phyloP scores from a whole-genome alignment of 2,329 filamentous ascomycete genomes.

The Monilinia fructicola region DNA sequence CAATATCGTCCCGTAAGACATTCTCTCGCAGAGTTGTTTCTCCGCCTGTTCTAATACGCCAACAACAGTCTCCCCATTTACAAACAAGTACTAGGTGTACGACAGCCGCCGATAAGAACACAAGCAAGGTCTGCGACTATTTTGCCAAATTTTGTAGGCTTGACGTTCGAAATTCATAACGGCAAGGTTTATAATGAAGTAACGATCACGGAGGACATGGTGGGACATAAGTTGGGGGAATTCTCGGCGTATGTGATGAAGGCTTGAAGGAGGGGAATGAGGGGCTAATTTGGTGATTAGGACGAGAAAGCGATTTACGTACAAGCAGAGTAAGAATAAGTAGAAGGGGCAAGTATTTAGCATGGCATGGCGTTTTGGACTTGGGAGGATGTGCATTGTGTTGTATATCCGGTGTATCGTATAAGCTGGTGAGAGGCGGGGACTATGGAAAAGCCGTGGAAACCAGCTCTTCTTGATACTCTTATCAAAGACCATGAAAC shows the following conservation, averaged over 20 bases:
- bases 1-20: constrained; percentile 67
- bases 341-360: constrained; percentile 27
- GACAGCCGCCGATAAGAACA: constrained; percentile 64
- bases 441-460: neutral
- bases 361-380: constrained; percentile 25
- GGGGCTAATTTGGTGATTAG: constrained; percentile 44
- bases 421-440: neutral
- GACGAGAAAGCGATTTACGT: constrained; percentile 66
- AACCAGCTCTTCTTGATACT: neutral
- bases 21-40: constrained; percentile 15
- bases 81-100: constrained; percentile 50
- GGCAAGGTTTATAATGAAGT: constrained; percentile 70
- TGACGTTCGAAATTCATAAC: constrained; percentile 71
- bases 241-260: constrained; percentile 60
- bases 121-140: constrained; percentile 71
- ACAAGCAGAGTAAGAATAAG: constrained; percentile 70
- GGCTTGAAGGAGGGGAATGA: neutral
- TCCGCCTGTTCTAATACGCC: constrained; percentile 41
- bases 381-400: constrained; percentile 10
- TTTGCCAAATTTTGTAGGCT: constrained; percentile 69
- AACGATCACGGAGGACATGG: constrained; percentile 73
- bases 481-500: neutral
- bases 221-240: constrained; percentile 72
- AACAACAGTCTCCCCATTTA: constrained; percentile 53
- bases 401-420: constrained; percentile 3